Evolutionary conservation across 129 eudicot species (phyloP).

Genomic region (Chrysanthemum makinoi): DNA sequence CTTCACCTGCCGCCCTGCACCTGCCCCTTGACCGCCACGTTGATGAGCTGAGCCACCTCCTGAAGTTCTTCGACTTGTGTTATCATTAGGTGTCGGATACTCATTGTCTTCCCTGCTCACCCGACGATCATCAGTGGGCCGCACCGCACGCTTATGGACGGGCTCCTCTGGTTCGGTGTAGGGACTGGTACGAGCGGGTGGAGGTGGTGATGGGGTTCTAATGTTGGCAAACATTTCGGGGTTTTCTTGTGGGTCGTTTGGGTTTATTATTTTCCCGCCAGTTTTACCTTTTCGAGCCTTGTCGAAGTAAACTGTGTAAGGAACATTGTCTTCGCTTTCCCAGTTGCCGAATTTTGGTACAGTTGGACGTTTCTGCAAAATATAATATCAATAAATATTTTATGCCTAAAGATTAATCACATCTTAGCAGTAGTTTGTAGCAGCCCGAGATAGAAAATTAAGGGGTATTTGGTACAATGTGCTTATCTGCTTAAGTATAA

Average conservation of each 20-base stretch:
- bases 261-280: conserved; percentile 83
- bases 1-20: conserved; percentile 52
- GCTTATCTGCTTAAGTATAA: no score
- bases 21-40: conserved; percentile 53
- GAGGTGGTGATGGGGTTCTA: conserved; percentile 29
- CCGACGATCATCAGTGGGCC: conserved; percentile 39
- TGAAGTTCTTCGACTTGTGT: conserved; percentile 29
- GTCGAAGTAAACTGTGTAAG: conserved; percentile 81
- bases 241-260: conserved; percentile 85
- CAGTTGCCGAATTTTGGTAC: conserved; percentile 95
- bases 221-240: conserved; percentile 54
- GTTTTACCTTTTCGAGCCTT: conserved; percentile 67
- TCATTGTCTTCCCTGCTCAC: conserved; percentile 50
- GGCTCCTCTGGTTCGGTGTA: conserved; percentile 43
- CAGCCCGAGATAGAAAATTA: no score
- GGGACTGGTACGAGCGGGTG: conserved; percentile 38
- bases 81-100: conserved; percentile 47
- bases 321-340: conserved; percentile 68
- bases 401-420: background rate
- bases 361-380: conserved; percentile 47
- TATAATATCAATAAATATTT: background rate
- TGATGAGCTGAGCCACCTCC: conserved; percentile 44
- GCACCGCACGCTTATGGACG: conserved; percentile 30
- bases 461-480: no score
- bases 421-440: no score